Evolutionary conservation across 371 early-diverging fungal species (phyloP), one percentile per base, ranked within the genome.

Genomic region (Actinomucor elegans): DNA sequence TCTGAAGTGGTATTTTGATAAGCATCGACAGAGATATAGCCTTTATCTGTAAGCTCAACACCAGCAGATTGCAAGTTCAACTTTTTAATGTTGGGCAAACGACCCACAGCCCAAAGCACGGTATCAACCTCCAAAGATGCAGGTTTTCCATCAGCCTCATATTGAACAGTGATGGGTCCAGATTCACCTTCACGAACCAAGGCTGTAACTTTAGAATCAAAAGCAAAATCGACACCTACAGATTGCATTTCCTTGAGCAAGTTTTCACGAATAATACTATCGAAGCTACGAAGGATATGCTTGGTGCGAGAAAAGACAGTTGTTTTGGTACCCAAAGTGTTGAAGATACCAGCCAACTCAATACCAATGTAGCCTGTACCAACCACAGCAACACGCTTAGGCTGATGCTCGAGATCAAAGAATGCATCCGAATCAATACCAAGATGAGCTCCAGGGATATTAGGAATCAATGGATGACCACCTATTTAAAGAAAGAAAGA

Each of bases 271-370:
- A 99, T 93, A 49, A 93, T 84, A 46, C 61, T 61, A 78, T 99
- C 99, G 71, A 98, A 98, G n/a, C 83, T 65, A 37, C 97, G 86
- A 41, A 99, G 84, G 48, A 98, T 90, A 34, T 90, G 83, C 55
- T 79, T 67, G 31, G 94, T 84, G 51, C 99, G 91, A 32, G 92
- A 89, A 61, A 94, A 87, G 21, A 98, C 77, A 29, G 86, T 88
- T 28, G 92, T 92, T 28, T 96, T 76, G n/a, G 92, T 75, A 15
- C 98, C 98, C 36, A 95, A 77, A 28, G 89, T 72, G 48, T 90
- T 78, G 72, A 99, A 94, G 52, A 99, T 91, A 34, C 97, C 96
- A 4, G 98, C 97, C 20, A 98, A 79, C 70, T 99, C 99, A 38
- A 98, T 76, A 45, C 94, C 98, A 71, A 99, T 99, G 71, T 99